Percentiles rank a stretch among this genome's conserved stretches.
phyloP scores from a whole-genome alignment of 768 basidiomycete genomes.

The Infundibulicybe gibba region DNA sequence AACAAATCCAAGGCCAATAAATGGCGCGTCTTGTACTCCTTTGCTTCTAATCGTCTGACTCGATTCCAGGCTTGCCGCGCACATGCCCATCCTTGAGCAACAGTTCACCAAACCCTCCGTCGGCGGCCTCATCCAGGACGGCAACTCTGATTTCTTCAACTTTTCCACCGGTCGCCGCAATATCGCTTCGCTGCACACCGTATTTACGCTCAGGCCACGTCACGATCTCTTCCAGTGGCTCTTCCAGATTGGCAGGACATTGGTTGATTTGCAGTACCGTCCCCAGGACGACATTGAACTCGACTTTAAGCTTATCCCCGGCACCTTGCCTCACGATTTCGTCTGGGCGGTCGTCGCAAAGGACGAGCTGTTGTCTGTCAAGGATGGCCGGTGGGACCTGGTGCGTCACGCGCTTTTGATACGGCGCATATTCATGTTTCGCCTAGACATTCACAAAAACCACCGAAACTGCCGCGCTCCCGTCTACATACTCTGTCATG shows the following conservation, averaged over 20 bases:
- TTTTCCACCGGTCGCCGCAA: conserved; percentile 87
- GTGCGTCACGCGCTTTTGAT: conserved; percentile 42
- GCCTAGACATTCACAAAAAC: conserved; percentile 80
- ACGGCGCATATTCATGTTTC: conserved; percentile 1
- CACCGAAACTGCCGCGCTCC: conserved; percentile 59
- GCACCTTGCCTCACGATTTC: conserved; percentile 52
- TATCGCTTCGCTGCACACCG: conserved; percentile 73
- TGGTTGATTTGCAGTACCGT: conserved; percentile 75
- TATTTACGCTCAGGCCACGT: conserved; percentile 74
- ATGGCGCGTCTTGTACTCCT: conserved; percentile 48
- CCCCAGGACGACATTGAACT: conserved; percentile 70
- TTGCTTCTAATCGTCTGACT: conserved; percentile 8
- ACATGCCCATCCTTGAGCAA: conserved; percentile 51
- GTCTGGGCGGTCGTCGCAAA: conserved; percentile 86
- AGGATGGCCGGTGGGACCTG: conserved; percentile 80
- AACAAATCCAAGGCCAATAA: conserved; percentile 61
- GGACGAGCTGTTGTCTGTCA: conserved; percentile 67
- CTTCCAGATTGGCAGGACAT: conserved; percentile 55
- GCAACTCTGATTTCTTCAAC: conserved; percentile 75
- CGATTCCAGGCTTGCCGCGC: conserved; percentile 52
- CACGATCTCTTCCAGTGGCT: conserved; percentile 75
- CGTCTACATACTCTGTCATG: conserved; percentile 68
- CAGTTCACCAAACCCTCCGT: conserved; percentile 74
- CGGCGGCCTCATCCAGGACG: conserved; percentile 58
- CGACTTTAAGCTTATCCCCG: conserved; percentile 69